A percentile compares a stretch with the other conserved stretches of the same genome.
phyloP scores from a whole-genome alignment of 129 eudicot genomes.

The Pseudognaphalium luteoalbum region DNA sequence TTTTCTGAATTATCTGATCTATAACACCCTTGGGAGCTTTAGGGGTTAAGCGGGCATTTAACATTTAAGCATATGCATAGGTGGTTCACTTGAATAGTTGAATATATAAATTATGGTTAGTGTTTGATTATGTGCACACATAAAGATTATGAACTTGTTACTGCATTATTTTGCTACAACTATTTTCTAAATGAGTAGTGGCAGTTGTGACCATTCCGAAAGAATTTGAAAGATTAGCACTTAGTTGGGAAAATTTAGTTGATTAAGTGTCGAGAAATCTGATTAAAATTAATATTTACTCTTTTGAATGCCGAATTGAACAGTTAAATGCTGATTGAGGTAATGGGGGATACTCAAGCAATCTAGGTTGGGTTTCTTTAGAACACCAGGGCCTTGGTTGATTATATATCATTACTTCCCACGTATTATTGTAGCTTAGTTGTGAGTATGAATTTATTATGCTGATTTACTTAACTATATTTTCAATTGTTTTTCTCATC shows the following conservation, averaged over 20 bases:
- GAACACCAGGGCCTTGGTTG: constrained; percentile 12
- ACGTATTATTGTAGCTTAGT: neutral
- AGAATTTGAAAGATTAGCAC: neutral
- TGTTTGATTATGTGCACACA: neutral
- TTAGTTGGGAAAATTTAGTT: neutral
- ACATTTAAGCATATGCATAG: neutral
- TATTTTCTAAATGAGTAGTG: neutral
- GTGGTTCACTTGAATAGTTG: neutral
- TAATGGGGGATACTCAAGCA: neutral
- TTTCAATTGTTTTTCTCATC: neutral
- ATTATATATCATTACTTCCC: neutral
- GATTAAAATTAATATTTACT: neutral
- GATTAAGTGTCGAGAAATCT: neutral
- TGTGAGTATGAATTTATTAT: neutral
- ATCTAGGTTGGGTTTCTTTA: neutral
- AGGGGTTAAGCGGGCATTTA: neutral
- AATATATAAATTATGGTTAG: neutral
- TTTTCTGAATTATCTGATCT: too few relatives aligned
- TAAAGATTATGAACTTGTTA: neutral
- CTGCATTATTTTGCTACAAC: neutral
- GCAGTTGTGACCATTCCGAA: neutral
- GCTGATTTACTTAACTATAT: neutral
- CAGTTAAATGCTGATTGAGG: neutral
- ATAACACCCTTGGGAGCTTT: too few relatives aligned
- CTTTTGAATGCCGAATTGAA: neutral